phyloP scores from a whole-genome alignment of 257 asterid genomes.

The Petunia axillaris region DNA sequence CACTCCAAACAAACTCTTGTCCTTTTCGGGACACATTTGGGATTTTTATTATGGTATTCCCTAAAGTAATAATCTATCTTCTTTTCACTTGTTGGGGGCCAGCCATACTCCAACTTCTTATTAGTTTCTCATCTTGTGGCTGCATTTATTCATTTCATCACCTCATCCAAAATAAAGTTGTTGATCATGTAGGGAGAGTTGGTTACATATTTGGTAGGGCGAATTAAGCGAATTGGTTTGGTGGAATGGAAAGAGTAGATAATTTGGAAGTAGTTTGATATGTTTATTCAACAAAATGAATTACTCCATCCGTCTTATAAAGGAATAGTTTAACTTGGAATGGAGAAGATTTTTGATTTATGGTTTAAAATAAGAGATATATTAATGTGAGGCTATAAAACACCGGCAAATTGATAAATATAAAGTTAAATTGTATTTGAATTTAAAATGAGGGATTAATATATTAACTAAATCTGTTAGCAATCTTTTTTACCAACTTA shows the following conservation, averaged over 20 bases:
- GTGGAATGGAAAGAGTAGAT: background rate
- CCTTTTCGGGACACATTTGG: slow-evolving; percentile 31
- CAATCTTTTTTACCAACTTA: background rate
- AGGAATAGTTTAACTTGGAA: background rate
- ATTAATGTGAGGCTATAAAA: background rate
- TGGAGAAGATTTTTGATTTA: too few species aligned
- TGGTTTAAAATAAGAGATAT: background rate
- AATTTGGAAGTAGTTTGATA: background rate
- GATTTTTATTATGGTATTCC: slow-evolving; percentile 24
- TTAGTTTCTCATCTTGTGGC: background rate
- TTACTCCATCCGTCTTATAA: background rate
- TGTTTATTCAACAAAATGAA: background rate
- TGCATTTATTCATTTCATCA: background rate
- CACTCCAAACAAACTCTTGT: slow-evolving; percentile 32
- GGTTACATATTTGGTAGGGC: background rate
- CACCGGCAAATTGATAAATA: too few species aligned
- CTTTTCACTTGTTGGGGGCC: background rate
- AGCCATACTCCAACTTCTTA: slow-evolving; percentile 2
- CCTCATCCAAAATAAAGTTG: too few species aligned
- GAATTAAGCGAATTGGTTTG: background rate
- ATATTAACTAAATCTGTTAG: background rate
- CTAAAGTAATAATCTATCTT: slow-evolving; percentile 8
- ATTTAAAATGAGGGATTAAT: background rate
- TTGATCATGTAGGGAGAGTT: background rate
- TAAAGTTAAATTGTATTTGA: too few species aligned